Percentiles rank a stretch among this genome's conserved stretches.
phyloP scores from a whole-genome alignment of 768 basidiomycete genomes.

The Hericium alpestre region DNA sequence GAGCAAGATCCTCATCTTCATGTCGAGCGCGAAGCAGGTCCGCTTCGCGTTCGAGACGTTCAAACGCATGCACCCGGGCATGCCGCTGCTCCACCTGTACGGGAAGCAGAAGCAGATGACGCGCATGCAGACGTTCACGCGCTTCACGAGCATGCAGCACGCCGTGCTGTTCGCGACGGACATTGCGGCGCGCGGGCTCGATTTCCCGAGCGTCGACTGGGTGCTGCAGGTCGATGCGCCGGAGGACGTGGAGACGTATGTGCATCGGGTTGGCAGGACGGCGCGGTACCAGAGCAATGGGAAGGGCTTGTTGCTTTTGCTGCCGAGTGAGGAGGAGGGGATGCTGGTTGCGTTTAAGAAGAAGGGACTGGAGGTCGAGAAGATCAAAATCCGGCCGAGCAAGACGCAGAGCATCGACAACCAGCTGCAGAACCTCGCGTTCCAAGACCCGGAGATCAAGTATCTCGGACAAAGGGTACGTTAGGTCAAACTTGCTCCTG shows the following conservation, averaged over 20 bases:
- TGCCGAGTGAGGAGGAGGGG: conserved; percentile 89
- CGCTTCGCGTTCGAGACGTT: conserved; percentile 95
- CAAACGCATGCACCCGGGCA: conserved; percentile 89
- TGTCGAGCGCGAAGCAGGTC: conserved; percentile 94
- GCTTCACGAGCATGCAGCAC: conserved; percentile 73
- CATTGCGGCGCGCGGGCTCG: conserved; percentile 89
- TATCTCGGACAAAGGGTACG: conserved; percentile 87
- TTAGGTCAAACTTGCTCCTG: conserved; percentile 7
- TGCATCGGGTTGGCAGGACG: conserved; percentile 92
- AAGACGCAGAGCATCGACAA: conserved; percentile 80
- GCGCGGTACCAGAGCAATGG: conserved; percentile 89
- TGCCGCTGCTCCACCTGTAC: conserved; percentile 86
- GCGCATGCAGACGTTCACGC: conserved; percentile 71
- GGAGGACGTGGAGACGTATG: conserved; percentile 95
- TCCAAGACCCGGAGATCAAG: conserved; percentile 94
- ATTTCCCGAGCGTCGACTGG: conserved; percentile 96
- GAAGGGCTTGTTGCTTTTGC: conserved; percentile 68
- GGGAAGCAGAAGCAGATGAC: conserved; percentile 96
- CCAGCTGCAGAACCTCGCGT: conserved; percentile 85
- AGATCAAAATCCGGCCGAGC: conserved; percentile 81
- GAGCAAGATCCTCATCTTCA: conserved; percentile 84
- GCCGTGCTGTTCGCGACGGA: conserved; percentile 92
- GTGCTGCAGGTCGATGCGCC: conserved; percentile 93
- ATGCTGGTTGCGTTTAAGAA: conserved; percentile 63
- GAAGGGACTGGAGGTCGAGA: conserved; percentile 61